These are phyloP conservation scores for Leccinellum rugosiceps DNA, from an alignment of 768 basidiomycete genomes.

Conservation along the genomic window DNA sequence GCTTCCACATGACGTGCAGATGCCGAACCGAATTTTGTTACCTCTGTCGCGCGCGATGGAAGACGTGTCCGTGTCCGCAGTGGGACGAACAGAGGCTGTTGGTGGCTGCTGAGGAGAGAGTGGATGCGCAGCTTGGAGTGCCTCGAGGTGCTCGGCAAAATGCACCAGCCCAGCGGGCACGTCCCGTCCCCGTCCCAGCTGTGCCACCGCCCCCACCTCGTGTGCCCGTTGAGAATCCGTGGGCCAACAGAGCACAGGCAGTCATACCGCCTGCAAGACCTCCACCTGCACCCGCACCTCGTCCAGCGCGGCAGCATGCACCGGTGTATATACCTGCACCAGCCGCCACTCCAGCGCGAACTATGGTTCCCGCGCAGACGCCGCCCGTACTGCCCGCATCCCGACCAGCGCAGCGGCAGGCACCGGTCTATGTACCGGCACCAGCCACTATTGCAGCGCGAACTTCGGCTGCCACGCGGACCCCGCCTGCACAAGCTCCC, in stretches of 20 bases:
- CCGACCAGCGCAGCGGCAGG: neutral
- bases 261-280: neutral
- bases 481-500: neutral
- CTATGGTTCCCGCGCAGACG: neutral
- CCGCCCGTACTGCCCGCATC: neutral
- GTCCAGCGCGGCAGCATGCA: neutral
- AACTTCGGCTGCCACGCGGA: neutral
- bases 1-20: slow-evolving; percentile 41
- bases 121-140: slow-evolving; percentile 36
- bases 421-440: neutral
- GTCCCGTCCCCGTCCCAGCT: neutral
- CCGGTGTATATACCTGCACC: neutral
- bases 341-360: neutral
- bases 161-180: slow-evolving; percentile 14
- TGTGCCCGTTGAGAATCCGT: neutral
- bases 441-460: neutral
- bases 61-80: slow-evolving; percentile 57
- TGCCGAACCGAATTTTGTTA: slow-evolving; percentile 42
- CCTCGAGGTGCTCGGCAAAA: slow-evolving; percentile 31
- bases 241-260: neutral
- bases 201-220: neutral
- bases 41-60: slow-evolving; percentile 56
- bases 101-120: slow-evolving; percentile 43
- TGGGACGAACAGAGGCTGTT: slow-evolving; percentile 55
- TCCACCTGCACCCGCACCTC: neutral